A percentile compares a stretch with the other conserved stretches of the same genome.
These are phyloP conservation scores for Pisolithus orientalis DNA, from an alignment of 768 basidiomycete species.

Conservation along the genomic window DNA sequence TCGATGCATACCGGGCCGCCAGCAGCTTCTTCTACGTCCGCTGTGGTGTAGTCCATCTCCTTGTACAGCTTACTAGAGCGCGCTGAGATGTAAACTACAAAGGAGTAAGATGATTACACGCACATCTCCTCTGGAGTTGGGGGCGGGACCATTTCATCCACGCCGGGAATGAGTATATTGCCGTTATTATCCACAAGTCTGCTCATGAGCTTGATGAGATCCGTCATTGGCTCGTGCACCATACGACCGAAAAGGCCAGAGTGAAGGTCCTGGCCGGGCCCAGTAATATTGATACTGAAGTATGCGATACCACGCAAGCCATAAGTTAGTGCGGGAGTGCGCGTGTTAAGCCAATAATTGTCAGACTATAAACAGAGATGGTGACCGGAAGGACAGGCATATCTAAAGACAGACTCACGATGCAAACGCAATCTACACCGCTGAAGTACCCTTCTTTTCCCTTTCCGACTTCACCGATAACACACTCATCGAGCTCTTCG, in stretches of 20 bases:
- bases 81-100: not conserved
- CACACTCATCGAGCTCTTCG: slow-evolving; percentile 80
- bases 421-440: slow-evolving; percentile 83
- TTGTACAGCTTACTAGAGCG: slow-evolving; percentile 50
- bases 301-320: slow-evolving; percentile 80
- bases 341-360: slow-evolving; percentile 85
- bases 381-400: not conserved
- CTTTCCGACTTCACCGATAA: slow-evolving; percentile 57
- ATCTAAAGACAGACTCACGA: slow-evolving; percentile 39
- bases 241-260: slow-evolving; percentile 77
- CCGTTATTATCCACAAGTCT: slow-evolving; percentile 71
- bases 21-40: slow-evolving; percentile 65
- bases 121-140: slow-evolving; percentile 47
- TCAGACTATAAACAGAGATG: slow-evolving; percentile 48
- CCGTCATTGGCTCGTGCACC: slow-evolving; percentile 86
- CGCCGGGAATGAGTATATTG: slow-evolving; percentile 75
- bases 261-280: slow-evolving; percentile 81
- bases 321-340: slow-evolving; percentile 71
- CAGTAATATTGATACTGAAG: slow-evolving; percentile 71
- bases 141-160: slow-evolving; percentile 71
- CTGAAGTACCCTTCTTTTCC: slow-evolving; percentile 65
- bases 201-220: slow-evolving; percentile 69
- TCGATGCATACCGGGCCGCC: slow-evolving; percentile 38
- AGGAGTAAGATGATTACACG: not conserved
- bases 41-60: slow-evolving; percentile 56